A percentile compares a stretch with the other conserved stretches of the same genome.
phyloP scores from a whole-genome alignment of 306 rosid genomes.

The Prunus dulcis region DNA sequence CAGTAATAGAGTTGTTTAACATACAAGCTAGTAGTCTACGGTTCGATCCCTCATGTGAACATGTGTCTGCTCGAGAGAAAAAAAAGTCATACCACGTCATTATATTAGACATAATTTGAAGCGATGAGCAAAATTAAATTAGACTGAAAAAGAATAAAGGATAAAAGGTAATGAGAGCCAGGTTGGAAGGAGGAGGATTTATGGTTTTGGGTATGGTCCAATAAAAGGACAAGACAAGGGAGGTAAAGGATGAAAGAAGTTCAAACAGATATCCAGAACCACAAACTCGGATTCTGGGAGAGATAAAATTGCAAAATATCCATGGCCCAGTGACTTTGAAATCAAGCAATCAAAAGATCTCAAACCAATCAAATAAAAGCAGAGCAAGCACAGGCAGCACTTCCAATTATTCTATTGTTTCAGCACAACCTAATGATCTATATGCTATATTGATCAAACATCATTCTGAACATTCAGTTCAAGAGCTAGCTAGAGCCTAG shows the following conservation, averaged over 20 bases:
- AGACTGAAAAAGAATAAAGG: background rate
- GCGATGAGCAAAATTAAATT: background rate
- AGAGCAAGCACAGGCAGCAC: background rate
- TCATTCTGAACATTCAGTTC: background rate
- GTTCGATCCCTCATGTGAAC: too few species aligned
- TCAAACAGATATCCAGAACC: constrained; percentile 40
- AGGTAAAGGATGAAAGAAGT: constrained; percentile 42
- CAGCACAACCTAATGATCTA: too few species aligned
- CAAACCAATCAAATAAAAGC: background rate
- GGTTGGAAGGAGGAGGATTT: background rate
- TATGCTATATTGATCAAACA: background rate
- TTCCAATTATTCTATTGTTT: background rate
- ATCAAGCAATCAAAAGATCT: constrained; percentile 6
- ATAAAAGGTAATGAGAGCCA: background rate
- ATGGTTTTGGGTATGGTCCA: background rate
- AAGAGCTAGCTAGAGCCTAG: background rate
- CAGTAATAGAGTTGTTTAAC: too few species aligned
- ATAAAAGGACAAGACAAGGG: constrained; percentile 18
- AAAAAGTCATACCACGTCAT: too few species aligned
- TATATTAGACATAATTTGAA: background rate
- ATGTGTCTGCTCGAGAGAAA: too few species aligned
- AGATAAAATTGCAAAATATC: constrained; percentile 39
- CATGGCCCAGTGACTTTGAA: constrained; percentile 16
- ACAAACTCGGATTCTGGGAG: constrained; percentile 63
- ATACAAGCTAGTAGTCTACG: too few species aligned